Evolutionary conservation across 202 grass and related monocot genomes (phyloP), one percentile per base, ranked within the genome.

Genomic region (Hordeum pubiflorum): DNA sequence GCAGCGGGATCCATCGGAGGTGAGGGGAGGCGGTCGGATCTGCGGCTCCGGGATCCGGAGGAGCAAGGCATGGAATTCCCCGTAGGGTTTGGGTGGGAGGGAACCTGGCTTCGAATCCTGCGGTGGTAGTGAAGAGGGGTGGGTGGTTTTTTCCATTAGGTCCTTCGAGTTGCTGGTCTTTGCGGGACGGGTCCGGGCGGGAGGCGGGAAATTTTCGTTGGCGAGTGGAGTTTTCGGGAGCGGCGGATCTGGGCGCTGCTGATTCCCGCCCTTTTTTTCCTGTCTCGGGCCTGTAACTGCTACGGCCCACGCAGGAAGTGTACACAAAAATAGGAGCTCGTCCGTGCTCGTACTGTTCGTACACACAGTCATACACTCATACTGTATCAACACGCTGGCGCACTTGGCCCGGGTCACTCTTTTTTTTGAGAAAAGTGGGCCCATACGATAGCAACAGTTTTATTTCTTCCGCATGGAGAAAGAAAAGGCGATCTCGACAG

Each of bases 141-240:
- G 3, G 23, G 7, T 69, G 32, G 0, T 77, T 76, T 76, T 84
- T 86, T 20, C 75, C 65, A 77, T 67, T 58, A 27, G 70, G 74
- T 88, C 36, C 63, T 66, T 63, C 0, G 29, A 0, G 37, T 61
- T 10, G 20, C 46, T 58, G 0, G 61, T 58, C 81, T 71, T 81
- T 41, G 63, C 34, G 34, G 34, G 38, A 40, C 62, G 13, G 13
- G 70, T 39, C 52, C 29, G 72, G 39, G 58, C 36, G 4, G 83
- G 74, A 83, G 73, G 79, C 87, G 85, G 85, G 82, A 83, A 89
- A 86, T 38, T 26, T 80, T 79, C 67, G 69, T 74, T 48, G 38
- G 61, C 1, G 0, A 13, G 39, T 26, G 60, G 40, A 70, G 61
- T 34, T 89, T 89, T 86, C 1, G 36, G 52, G 32, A 80, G 69